Conservation (phyloP, 1,139 yeast genomes). For the Protomyces pachydermus region DNA sequence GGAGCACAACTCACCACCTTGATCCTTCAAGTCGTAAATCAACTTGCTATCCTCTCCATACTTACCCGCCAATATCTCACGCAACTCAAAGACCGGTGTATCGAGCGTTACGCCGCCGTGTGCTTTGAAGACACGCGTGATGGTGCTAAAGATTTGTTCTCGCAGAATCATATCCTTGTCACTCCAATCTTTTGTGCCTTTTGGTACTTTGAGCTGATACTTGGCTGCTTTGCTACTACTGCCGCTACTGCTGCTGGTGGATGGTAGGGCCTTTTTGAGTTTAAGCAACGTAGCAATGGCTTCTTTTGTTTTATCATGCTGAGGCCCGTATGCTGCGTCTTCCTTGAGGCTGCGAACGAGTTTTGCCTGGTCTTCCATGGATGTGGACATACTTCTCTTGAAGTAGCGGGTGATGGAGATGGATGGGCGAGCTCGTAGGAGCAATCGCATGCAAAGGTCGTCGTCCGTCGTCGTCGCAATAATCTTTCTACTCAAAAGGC, state of each 20-base stretch:
- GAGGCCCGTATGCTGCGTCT: constrained; percentile 14
- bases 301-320: constrained; percentile 18
- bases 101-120: constrained; percentile 98
- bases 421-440: not conserved
- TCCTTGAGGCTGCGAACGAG: constrained; percentile 16
- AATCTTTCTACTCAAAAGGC: not conserved
- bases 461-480: not conserved
- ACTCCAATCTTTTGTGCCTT: constrained; percentile 69
- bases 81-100: constrained; percentile 92
- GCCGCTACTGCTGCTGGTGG: not conserved
- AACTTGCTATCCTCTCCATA: constrained; percentile 97
- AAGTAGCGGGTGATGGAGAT: not conserved
- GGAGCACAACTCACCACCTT: constrained; percentile 95
- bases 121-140: constrained; percentile 72
- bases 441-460: not conserved
- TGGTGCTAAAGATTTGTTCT: constrained; percentile 71
- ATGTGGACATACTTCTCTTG: not conserved
- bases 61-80: constrained; percentile 92
- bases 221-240: not conserved
- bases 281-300: constrained; percentile 6
- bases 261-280: constrained; percentile 4
- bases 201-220: constrained; percentile 15
- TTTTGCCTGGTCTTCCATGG: constrained; percentile 15
- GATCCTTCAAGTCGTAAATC: constrained; percentile 92
- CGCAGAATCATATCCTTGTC: constrained; percentile 95